phyloP scores from a whole-genome alignment of 2,329 filamentous ascomycete genomes.

The Cladosporium oxysporum region DNA sequence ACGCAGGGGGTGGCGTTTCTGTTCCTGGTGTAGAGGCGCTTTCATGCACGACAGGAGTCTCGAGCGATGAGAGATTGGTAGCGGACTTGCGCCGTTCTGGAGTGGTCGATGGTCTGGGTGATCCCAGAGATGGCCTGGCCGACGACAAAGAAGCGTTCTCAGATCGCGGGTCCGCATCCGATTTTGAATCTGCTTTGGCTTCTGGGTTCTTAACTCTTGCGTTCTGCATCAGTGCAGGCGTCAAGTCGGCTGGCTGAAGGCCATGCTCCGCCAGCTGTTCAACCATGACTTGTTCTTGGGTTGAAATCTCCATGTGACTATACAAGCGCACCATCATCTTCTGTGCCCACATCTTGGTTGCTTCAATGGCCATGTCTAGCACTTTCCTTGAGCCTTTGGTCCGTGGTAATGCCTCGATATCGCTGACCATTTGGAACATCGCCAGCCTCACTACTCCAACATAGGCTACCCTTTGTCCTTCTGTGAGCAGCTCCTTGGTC shows the following conservation, averaged over 20 bases:
- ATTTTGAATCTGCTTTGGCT: conserved; percentile 15
- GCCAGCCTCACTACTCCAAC: conserved; percentile 85
- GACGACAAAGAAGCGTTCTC: conserved; percentile 31
- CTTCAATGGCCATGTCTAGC: conserved; percentile 68
- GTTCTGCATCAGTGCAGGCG: conserved; percentile 85
- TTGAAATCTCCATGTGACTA: conserved; percentile 92
- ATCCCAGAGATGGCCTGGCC: conserved; percentile 34
- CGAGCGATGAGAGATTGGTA: conserved; percentile 31
- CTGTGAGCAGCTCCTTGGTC: conserved; percentile 91
- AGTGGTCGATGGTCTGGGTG: conserved; percentile 27
- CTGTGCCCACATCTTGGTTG: conserved; percentile 92
- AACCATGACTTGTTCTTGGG: conserved; percentile 95
- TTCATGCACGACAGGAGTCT: conserved; percentile 36
- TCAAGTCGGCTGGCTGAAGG: conserved; percentile 79
- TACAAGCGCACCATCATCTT: conserved; percentile 98
- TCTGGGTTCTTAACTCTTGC: conserved; percentile 84
- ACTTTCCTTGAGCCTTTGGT: conserved; percentile 72
- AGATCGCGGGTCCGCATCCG: conserved; percentile 7
- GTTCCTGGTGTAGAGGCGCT: conserved; percentile 18
- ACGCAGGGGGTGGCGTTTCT: conserved; percentile 49
- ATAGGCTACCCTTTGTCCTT: conserved; percentile 94
- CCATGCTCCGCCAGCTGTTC: conserved; percentile 94
- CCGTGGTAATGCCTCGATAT: conserved; percentile 62
- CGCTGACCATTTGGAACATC: conserved; percentile 73
- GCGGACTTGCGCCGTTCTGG: conserved; percentile 25